Evolutionary conservation across 495 filamentous ascomycete genomes (phyloP), one percentile per base, ranked within the genome.

Genomic region (Penicillium lividum): DNA sequence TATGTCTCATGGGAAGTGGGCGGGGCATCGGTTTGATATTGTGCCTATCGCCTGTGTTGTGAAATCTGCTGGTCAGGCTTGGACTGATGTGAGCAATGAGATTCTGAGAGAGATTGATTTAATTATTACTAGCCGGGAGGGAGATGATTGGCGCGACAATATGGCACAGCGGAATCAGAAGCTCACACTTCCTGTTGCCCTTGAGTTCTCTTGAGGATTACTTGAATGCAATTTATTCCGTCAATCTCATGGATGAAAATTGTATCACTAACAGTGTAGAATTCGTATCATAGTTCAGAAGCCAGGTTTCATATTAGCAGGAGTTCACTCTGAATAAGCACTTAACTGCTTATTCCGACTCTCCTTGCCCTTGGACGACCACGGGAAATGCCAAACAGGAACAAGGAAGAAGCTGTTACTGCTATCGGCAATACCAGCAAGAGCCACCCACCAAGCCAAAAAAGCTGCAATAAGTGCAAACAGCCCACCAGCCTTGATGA

Each of bases 311-410:
- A 40, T 40, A 13, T 16, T 22, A 22, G 38, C 38, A 16, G 5
- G 15, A 40, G 15, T 4, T 22, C 22, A 22, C 22, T 22, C 2
- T 97, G 92, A 47, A 93, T 83, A 36, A 96, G 76, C 48, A 91
- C 92, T 56, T 57, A 90, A 91, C 25, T 28, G 30, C 38, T 46
- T 28, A 40, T 45, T 40, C 27, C 43, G 42, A 2, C 29, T 44
- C 45, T 55, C 47, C 29, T 46, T 40, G 81, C 87, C 80, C 71
- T 90, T 92, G 69, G 89, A 84, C 1, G 88, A 92, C 92, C 92
- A 96, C 4, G 92, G 92, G 81, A 97, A 96, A 78, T 96, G 92
- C 61, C 85, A 78, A 61, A 96, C 93, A 62, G 91, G 92, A 64
- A 93, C 79, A 63, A 93, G 73, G 78, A 96, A 92, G 85, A 96